Evolutionary conservation across 108 stramenopile genomes (phyloP).

Genomic region (Aurantiochytrium sp.): DNA sequence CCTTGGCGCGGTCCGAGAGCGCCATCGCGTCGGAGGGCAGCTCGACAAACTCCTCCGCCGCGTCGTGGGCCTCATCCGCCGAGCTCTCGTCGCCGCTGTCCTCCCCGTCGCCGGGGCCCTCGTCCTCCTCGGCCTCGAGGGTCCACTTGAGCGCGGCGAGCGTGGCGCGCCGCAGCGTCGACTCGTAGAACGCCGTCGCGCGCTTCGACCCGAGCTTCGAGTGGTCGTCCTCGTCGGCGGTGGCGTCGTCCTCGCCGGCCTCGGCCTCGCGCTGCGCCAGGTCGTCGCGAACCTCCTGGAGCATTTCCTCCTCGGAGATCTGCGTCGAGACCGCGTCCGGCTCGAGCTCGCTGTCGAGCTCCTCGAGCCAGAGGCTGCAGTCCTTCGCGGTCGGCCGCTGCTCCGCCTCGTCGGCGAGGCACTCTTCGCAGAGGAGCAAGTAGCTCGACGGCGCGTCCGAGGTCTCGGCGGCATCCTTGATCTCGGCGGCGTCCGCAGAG

Average conservation of each 20-base stretch:
- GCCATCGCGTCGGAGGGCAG: no score
- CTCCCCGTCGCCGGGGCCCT: not conserved
- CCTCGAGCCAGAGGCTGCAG: not conserved
- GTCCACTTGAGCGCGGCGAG: not conserved
- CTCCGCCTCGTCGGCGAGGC: constrained; percentile 33
- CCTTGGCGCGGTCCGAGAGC: not conserved
- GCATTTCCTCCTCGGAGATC: not conserved
- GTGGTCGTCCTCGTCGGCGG: not conserved
- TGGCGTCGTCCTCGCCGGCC: not conserved
- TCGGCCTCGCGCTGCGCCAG: not conserved
- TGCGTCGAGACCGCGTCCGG: not conserved
- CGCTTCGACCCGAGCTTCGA: not conserved
- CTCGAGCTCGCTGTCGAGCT: not conserved
- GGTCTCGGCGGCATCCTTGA: not conserved
- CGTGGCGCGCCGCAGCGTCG: not conserved
- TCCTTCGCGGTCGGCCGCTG: not conserved
- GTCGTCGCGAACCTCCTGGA: not conserved
- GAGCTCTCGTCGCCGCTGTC: constrained; percentile 4
- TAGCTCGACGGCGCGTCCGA: not conserved
- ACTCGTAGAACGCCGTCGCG: not conserved
- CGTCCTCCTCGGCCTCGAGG: not conserved
- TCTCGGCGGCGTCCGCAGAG: not conserved
- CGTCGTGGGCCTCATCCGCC: no score
- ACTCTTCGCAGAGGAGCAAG: not conserved
- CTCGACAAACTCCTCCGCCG: no score